Evolutionary conservation across 2,329 filamentous ascomycete genomes (phyloP).

Genomic region (Aspergillus viridinutans): DNA sequence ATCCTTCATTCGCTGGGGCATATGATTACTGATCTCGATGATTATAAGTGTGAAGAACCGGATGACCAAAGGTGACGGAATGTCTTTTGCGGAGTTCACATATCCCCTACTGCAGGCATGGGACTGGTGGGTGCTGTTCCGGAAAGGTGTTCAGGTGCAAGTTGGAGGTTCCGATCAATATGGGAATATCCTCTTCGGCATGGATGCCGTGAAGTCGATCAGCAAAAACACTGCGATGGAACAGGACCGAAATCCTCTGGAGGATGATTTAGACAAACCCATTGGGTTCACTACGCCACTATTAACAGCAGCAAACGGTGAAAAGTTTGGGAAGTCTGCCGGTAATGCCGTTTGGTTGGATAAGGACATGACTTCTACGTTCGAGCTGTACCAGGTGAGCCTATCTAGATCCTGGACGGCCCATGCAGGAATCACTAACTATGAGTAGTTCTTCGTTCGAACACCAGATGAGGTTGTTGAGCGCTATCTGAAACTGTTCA

Average conservation of each 20-base stretch:
- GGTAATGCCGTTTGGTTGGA: constrained; percentile 95
- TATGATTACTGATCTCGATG: not conserved
- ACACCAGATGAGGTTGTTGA: constrained; percentile 78
- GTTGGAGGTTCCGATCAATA: constrained; percentile 95
- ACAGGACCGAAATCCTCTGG: constrained; percentile 35
- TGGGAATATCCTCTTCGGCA: constrained; percentile 89
- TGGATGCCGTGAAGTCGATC: constrained; percentile 77
- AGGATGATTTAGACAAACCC: constrained; percentile 47
- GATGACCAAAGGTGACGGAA: constrained; percentile 79
- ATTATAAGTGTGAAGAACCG: constrained; percentile 68
- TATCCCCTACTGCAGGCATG: constrained; percentile 93
- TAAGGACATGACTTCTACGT: constrained; percentile 69
- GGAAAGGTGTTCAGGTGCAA: constrained; percentile 70
- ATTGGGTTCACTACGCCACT: constrained; percentile 89
- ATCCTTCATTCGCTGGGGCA: not conserved
- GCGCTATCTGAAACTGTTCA: constrained; percentile 80
- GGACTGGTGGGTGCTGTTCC: constrained; percentile 92
- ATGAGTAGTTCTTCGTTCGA: constrained; percentile 71
- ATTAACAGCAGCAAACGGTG: constrained; percentile 76
- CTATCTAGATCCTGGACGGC: not conserved
- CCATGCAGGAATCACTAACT: constrained; percentile 14
- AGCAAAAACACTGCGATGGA: constrained; percentile 45
- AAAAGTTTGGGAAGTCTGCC: constrained; percentile 91
- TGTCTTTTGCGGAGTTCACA: constrained; percentile 89
- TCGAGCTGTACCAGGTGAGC: constrained; percentile 73